These are phyloP conservation scores for Euphorbia celastroides DNA, from an alignment of 441 rosid species.

Conservation along the genomic window DNA sequence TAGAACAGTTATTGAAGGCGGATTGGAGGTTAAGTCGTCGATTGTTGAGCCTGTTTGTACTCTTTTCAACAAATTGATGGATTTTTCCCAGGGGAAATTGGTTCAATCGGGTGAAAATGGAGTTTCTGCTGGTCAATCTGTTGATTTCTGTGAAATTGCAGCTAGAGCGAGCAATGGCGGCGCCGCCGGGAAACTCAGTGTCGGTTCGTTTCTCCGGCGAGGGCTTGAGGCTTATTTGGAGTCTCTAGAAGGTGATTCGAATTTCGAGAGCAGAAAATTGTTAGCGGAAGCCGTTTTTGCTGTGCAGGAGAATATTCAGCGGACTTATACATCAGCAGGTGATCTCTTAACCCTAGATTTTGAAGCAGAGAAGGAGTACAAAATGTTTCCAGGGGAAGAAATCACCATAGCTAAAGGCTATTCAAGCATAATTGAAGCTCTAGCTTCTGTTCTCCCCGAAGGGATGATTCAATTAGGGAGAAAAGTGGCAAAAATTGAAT, in stretches of 20 bases:
- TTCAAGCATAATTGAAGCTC: conserved; percentile 52
- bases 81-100: conserved; percentile 60
- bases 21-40: conserved; percentile 44
- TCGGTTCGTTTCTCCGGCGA: conserved; percentile 63
- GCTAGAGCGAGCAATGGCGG: conserved; percentile 33
- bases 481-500: conserved; percentile 65
- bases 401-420: conserved; percentile 96
- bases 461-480: conserved; percentile 62
- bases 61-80: conserved; percentile 75
- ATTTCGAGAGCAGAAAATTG: conserved; percentile 45
- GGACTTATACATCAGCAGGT: conserved; percentile 87
- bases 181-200: conserved; percentile 38
- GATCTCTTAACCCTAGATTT: conserved; percentile 71
- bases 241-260: conserved; percentile 25
- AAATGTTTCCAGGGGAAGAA: conserved; percentile 91
- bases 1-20: conserved; percentile 69
- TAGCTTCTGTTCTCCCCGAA: conserved; percentile 73
- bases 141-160: conserved; percentile 37
- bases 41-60: conserved; percentile 46
- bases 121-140: conserved; percentile 4
- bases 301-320: conserved; percentile 68
- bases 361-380: conserved; percentile 82
- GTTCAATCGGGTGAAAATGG: conserved; percentile 15
- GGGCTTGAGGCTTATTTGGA: conserved; percentile 67
- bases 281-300: conserved; percentile 73